Evolutionary conservation across 2,329 filamentous ascomycete genomes (phyloP).

Genomic region (Aspergillus aculeatus): DNA sequence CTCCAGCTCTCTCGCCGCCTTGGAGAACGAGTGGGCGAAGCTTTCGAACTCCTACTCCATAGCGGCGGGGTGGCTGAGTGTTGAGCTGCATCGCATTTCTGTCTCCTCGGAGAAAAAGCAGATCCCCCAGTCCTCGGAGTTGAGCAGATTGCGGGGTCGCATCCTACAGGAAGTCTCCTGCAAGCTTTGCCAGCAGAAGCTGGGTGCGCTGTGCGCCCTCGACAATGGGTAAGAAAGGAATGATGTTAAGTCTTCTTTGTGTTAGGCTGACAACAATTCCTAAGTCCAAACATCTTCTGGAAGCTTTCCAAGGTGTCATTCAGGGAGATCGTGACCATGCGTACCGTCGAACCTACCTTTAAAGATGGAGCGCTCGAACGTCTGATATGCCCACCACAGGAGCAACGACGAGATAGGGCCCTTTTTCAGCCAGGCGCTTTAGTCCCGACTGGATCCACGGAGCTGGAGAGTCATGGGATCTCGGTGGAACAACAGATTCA

Average conservation of each 20-base stretch:
- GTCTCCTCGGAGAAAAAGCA: slow-evolving; percentile 38
- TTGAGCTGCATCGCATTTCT: slow-evolving; percentile 38
- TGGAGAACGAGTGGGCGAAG: slow-evolving; percentile 43
- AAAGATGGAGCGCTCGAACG: slow-evolving; percentile 35
- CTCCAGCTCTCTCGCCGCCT: slow-evolving; percentile 41
- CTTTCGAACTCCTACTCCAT: slow-evolving; percentile 40
- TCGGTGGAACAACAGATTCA: slow-evolving; percentile 37
- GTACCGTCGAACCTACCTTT: slow-evolving; percentile 36
- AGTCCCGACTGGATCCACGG: slow-evolving; percentile 20
- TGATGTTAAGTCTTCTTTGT: neutral
- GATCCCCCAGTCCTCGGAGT: slow-evolving; percentile 37
- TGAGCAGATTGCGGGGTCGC: slow-evolving; percentile 35
- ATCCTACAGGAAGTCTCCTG: slow-evolving; percentile 39
- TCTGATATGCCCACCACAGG: slow-evolving; percentile 25
- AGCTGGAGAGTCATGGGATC: slow-evolving; percentile 19
- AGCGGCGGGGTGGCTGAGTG: slow-evolving; percentile 38
- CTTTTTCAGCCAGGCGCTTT: slow-evolving; percentile 24
- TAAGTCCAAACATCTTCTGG: slow-evolving; percentile 40
- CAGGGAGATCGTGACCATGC: slow-evolving; percentile 42
- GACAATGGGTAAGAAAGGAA: slow-evolving; percentile 35
- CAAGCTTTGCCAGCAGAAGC: slow-evolving; percentile 40
- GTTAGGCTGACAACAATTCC: slow-evolving; percentile 1
- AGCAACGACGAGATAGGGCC: slow-evolving; percentile 23
- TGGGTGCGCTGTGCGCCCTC: slow-evolving; percentile 36
- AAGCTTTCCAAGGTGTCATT: slow-evolving; percentile 41